Evolutionary conservation across 306 rosid genomes (phyloP), one percentile per base, ranked within the genome.

Genomic region (Vicia villosa): DNA sequence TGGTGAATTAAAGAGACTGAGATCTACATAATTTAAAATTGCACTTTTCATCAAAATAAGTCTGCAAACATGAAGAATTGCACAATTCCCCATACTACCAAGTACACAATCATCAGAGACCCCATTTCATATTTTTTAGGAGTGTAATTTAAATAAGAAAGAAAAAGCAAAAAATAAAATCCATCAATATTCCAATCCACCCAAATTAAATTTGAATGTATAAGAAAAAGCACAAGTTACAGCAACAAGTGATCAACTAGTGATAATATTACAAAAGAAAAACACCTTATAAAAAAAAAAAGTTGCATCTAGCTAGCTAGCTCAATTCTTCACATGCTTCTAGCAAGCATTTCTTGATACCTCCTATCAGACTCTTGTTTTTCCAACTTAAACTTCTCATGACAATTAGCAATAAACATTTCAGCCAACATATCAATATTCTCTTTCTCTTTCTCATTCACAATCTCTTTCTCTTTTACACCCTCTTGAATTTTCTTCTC

Each of bases 311-410:
- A n/a, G n/a, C 51, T 45, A n/a, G 0, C 20, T 45, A 45, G 1
- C 56, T 38, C 21, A 15, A 22, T 58, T 10, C 2, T 54, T 79
- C 63, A 85, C 77, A 82, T 68, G 81, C 89, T 82, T 59, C 97
- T 89, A 11, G 92, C 92, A 70, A 89, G 70, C 99, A 87, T 95
- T 59, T 89, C 99, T 63, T 91, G 92, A 78, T 86, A 91, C 73
- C 84, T 89, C 69, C 99, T 80, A 41, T 82, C 84, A 2, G 99
- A 95, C 17, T 95, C 99, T 63, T 89, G 95, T 84, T 95, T 95
- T 80, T 95, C 99, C 92, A 95, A 61, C 67, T 62, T 79, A 64
- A 95, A 95, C 84, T 95, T 89, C 78, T 87, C 96, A 36, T 95
- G 99, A 59, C 89, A 89, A 58, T 46, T 83, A 0, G 97, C 97